Percentiles rank a stretch among this genome's conserved stretches.
Conservation (phyloP, 2,329 filamentous ascomycete species). For the Raffaelea arxii region DNA sequence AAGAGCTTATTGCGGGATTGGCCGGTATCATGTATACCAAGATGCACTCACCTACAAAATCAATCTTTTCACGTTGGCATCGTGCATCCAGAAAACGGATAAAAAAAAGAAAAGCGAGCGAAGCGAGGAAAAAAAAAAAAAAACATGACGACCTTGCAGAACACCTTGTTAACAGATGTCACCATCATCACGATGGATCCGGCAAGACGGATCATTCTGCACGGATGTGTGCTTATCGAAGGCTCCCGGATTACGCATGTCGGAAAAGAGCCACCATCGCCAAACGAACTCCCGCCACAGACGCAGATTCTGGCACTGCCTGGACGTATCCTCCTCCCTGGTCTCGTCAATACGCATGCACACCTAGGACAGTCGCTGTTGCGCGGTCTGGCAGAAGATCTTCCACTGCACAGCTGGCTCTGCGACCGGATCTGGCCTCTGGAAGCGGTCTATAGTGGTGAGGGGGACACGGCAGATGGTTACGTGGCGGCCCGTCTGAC, state of each 20-base stretch:
- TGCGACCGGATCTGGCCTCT: conserved; percentile 38
- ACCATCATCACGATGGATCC: conserved; percentile 42
- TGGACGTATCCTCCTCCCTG: conserved; percentile 36
- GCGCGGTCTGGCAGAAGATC: conserved; percentile 36
- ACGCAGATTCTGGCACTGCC: conserved; percentile 19
- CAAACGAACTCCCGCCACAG: conserved; percentile 16
- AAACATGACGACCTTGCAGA: background rate
- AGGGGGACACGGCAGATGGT: conserved; percentile 27
- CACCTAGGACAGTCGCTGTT: conserved; percentile 39
- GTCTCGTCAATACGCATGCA: conserved; percentile 39
- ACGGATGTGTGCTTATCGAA: conserved; percentile 34
- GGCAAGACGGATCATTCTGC: conserved; percentile 30
- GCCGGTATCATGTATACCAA: background rate
- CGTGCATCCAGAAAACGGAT: too few species aligned
- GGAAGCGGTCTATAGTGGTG: conserved; percentile 16
- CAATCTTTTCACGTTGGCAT: too few species aligned
- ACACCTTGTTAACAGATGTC: conserved; percentile 32
- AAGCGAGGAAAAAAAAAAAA: too few species aligned
- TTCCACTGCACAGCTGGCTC: conserved; percentile 39
- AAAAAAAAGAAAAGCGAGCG: too few species aligned
- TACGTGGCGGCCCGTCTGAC: conserved; percentile 36
- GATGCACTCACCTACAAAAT: too few species aligned
- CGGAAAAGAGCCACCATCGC: conserved; percentile 21
- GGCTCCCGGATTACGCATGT: conserved; percentile 30
- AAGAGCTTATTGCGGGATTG: background rate